Evolutionary conservation across 2,329 filamentous ascomycete species (phyloP), one percentile per base, ranked within the genome.

Genomic region (Xylariaceae sp.): DNA sequence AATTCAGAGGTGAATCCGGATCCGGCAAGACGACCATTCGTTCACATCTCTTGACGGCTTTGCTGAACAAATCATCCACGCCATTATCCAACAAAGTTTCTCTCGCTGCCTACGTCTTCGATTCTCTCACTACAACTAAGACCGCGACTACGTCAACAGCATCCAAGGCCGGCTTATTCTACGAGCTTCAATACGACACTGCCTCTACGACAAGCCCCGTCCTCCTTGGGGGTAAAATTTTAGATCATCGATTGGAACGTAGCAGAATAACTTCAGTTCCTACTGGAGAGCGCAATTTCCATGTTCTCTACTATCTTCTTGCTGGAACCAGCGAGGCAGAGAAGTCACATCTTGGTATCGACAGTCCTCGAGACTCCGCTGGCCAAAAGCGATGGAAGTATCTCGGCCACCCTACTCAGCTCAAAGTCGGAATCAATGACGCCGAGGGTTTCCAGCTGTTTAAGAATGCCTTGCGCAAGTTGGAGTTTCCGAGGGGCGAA

Each of bases 351-450:
- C 72, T 98, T 4, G 78, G 80, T 11, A 72, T 83, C 19, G 78
- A 83, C 22, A 62, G 52, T 5, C 61, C 63, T 1, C 49, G 56
- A 42, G 69, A 71, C 19, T 65, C 73, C 3, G 64, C 70, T 5
- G 68, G 66, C 5, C 81, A 85, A 59, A 94, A 89, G 70, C 78
- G 93, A 67, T 98, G 93, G 93, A 87, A 90, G 64, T 98, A 95
- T 62, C 79, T 98, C 3, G 93, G 93, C 3, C 93, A 98, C 58
- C 93, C 92, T 1, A 96, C 92, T 0, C 93, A 98, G 68, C 77
- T 98, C 54, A 97, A 95, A 66, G 89, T 97, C 22, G 93, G 93
- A 47, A 91, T 98, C 64, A 96, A 98, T 60, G 93, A 98, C 62
- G 77, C 85, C 2, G 91, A 96, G 61, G 93, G 92, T 4, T 98